These are phyloP conservation scores for Dipsacomyces acuminosporus DNA, from an alignment of 371 early-diverging fungal species.

Conservation along the genomic window DNA sequence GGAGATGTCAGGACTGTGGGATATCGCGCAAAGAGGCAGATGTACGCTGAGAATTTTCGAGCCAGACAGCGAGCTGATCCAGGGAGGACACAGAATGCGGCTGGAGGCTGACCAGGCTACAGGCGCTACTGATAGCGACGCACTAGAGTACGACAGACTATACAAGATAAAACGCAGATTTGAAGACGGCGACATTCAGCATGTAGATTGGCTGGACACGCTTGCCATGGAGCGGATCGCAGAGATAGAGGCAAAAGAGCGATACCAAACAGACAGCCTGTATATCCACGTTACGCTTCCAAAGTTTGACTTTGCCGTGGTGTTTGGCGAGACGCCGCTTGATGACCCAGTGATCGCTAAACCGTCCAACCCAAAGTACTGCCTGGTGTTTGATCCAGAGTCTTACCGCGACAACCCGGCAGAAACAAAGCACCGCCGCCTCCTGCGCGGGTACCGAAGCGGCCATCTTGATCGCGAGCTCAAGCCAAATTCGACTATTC, in stretches of 20 bases:
- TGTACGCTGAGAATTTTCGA: constrained; percentile 75
- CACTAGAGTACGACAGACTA: constrained; percentile 76
- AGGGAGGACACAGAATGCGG: constrained; percentile 74
- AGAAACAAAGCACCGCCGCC: constrained; percentile 92
- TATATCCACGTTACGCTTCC: constrained; percentile 84
- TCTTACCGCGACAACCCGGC: constrained; percentile 80
- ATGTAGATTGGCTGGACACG: constrained; percentile 87
- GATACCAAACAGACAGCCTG: constrained; percentile 54
- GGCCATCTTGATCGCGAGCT: constrained; percentile 87
- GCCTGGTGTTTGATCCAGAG: constrained; percentile 61
- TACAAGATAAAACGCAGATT: constrained; percentile 82
- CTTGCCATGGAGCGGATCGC: constrained; percentile 81
- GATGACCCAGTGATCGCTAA: constrained; percentile 24
- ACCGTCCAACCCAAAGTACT: constrained; percentile 29
- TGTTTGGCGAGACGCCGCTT: constrained; percentile 72
- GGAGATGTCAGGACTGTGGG: constrained; percentile 72
- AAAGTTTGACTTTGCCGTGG: constrained; percentile 88
- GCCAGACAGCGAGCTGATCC: constrained; percentile 69
- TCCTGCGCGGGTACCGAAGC: constrained; percentile 86
- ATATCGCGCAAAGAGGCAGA: constrained; percentile 67
- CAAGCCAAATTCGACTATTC: constrained; percentile 88
- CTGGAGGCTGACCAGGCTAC: constrained; percentile 62
- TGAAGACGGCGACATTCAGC: constrained; percentile 79
- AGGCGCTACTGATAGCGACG: constrained; percentile 53
- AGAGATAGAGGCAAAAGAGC: constrained; percentile 61